Conservation (phyloP, 805 yeast genomes). For the Sugiyamaella boreocaroliniensis region DNA sequence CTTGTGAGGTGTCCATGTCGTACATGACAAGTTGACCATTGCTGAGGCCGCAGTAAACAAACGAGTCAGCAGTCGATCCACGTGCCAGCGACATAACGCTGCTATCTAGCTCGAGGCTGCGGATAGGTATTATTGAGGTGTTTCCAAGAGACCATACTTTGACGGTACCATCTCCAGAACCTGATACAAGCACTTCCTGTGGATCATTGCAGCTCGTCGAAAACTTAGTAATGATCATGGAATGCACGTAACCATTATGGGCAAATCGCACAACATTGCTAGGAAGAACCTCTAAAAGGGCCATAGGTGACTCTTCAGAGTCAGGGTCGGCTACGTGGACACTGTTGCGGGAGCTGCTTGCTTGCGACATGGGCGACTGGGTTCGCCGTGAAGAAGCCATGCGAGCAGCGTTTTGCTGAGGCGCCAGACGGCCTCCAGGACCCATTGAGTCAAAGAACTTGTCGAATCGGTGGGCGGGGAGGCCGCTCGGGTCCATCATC, state of each 20-base stretch:
- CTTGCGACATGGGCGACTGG: neutral
- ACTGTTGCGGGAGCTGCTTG: neutral
- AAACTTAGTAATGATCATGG: constrained; percentile 39
- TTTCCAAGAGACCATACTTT: constrained; percentile 62
- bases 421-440: constrained; percentile 54
- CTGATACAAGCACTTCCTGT: constrained; percentile 47
- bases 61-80: constrained; percentile 44
- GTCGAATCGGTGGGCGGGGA: constrained; percentile 67
- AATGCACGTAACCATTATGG: constrained; percentile 84
- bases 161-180: constrained; percentile 90
- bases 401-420: constrained; percentile 25
- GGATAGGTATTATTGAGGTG: constrained; percentile 16
- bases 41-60: constrained; percentile 75
- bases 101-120: constrained; percentile 47
- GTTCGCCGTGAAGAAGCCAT: neutral
- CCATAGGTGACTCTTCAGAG: neutral
- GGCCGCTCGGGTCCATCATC: constrained; percentile 28
- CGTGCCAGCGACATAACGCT: constrained; percentile 62
- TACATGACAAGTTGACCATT: constrained; percentile 73
- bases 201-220: constrained; percentile 4
- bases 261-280: constrained; percentile 70
- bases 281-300: constrained; percentile 48
- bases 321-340: neutral
- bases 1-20: constrained; percentile 80
- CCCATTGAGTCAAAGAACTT: constrained; percentile 87